These are phyloP conservation scores for Rhexocercosporidium sp. DNA, from an alignment of 2,329 filamentous ascomycete species.

Conservation along the genomic window DNA sequence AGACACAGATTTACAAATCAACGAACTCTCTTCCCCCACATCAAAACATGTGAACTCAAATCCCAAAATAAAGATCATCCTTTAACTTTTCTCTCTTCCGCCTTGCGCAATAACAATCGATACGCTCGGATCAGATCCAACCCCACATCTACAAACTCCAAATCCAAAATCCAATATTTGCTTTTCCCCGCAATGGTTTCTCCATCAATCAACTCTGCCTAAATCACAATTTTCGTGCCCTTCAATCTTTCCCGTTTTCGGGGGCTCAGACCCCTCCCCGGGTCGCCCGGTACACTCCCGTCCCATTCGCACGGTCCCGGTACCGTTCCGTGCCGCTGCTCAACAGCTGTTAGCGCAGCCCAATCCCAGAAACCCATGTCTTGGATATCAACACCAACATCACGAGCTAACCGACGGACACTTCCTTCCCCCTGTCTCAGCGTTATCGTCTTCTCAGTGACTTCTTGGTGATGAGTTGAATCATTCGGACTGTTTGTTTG, in stretches of 20 bases:
- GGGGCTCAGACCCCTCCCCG: not conserved
- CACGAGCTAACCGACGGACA: no score
- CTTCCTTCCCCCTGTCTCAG: not conserved
- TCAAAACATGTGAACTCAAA: not conserved
- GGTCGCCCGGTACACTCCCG: conserved; percentile 10
- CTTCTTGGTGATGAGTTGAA: not conserved
- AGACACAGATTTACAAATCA: not conserved
- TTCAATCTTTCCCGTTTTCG: no score
- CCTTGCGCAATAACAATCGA: not conserved
- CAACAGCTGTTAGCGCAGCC: not conserved
- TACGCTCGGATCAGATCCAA: not conserved
- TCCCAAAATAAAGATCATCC: not conserved
- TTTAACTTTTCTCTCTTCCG: not conserved
- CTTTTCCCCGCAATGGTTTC: conserved; percentile 6
- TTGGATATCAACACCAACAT: not conserved
- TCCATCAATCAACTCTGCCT: not conserved
- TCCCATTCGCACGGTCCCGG: not conserved
- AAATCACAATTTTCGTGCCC: no score
- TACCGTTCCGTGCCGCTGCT: conserved; percentile 9
- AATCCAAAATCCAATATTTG: conserved; percentile 3
- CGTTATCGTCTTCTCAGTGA: not conserved
- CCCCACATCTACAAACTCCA: not conserved
- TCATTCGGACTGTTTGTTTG: not conserved
- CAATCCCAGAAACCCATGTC: not conserved
- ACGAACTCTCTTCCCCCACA: no score